phyloP scores from a whole-genome alignment of 1,139 yeast genomes.

The Taphrina sp. region DNA sequence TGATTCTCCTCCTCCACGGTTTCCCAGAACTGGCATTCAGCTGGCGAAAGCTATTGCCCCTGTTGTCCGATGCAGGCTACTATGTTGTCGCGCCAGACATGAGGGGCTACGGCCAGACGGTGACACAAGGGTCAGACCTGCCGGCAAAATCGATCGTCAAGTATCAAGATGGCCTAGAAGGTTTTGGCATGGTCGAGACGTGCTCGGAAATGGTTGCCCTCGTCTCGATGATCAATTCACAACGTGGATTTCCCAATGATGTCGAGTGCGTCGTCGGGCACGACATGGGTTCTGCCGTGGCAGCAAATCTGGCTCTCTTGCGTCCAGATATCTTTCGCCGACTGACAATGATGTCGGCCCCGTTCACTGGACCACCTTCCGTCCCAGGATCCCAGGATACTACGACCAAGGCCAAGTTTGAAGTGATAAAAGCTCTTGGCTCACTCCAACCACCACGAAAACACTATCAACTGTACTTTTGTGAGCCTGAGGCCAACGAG shows the following conservation, averaged over 20 bases:
- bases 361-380: constrained; percentile 19
- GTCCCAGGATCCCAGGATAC: neutral
- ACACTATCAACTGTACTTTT: constrained; percentile 24
- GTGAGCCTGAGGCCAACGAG: constrained; percentile 1
- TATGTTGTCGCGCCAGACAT: constrained; percentile 20
- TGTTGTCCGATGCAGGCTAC: constrained; percentile 16
- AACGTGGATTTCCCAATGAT: neutral
- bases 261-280: constrained; percentile 19
- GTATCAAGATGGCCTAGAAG: constrained; percentile 7
- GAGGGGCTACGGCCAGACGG: constrained; percentile 24
- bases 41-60: constrained; percentile 26
- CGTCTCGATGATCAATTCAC: neutral
- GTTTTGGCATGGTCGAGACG: constrained; percentile 12
- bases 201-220: constrained; percentile 1
- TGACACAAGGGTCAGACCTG: neutral
- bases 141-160: neutral
- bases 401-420: neutral
- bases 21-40: constrained; percentile 27
- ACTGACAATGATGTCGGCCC: constrained; percentile 22
- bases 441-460: constrained; percentile 7
- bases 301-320: constrained; percentile 10
- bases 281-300: constrained; percentile 25
- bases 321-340: constrained; percentile 16
- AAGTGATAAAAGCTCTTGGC: neutral
- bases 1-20: constrained; percentile 25